These are phyloP conservation scores for Mucuna pruriens DNA, from an alignment of 306 rosid species.

Conservation along the genomic window DNA sequence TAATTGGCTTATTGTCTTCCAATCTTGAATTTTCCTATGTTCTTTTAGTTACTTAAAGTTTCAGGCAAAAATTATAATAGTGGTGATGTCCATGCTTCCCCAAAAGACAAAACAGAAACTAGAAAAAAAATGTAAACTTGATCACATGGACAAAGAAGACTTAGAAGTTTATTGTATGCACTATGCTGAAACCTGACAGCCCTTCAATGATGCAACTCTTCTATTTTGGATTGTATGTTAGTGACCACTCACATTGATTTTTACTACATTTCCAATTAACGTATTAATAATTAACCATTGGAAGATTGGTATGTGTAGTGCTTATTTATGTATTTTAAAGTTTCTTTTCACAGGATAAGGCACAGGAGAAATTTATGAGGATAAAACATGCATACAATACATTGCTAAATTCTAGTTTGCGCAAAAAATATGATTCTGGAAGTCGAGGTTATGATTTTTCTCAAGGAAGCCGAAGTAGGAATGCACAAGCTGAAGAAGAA, in stretches of 20 bases:
- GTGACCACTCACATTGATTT: constrained; percentile 5
- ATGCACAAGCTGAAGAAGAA: constrained; percentile 68
- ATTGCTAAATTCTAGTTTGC: constrained; percentile 75
- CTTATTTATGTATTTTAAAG: constrained; percentile 29
- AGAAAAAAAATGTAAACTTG: neutral
- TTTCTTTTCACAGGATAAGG: constrained; percentile 65
- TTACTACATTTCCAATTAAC: constrained; percentile 2
- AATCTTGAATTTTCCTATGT: constrained; percentile 14
- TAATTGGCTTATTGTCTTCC: neutral
- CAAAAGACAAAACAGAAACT: neutral
- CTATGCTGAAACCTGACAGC: constrained; percentile 29
- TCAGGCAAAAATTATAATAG: neutral
- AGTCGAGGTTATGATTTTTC: constrained; percentile 61
- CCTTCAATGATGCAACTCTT: constrained; percentile 11
- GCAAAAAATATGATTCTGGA: constrained; percentile 72
- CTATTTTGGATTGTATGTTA: constrained; percentile 15
- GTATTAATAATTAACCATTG: neutral
- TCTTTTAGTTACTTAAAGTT: constrained; percentile 16
- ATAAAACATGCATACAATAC: constrained; percentile 93
- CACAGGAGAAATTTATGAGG: constrained; percentile 91
- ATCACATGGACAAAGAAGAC: neutral
- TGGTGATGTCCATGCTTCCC: neutral
- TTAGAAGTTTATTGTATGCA: neutral
- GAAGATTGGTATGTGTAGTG: neutral
- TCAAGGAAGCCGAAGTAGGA: constrained; percentile 59